phyloP scores from a whole-genome alignment of 2,329 filamentous ascomycete species.

The Lachnellula cervina region DNA sequence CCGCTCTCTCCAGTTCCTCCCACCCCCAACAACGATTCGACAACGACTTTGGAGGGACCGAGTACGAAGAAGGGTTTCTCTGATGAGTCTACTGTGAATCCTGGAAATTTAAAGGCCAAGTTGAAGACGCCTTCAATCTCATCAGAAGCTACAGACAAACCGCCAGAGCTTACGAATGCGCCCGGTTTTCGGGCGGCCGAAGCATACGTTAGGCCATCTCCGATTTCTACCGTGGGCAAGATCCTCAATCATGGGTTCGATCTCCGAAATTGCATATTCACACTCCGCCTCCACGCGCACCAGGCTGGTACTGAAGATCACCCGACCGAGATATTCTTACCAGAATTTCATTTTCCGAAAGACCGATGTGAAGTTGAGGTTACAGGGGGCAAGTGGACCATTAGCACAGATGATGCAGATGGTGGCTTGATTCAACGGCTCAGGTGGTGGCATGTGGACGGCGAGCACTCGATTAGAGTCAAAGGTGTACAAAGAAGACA shows the following conservation, averaged over 20 bases:
- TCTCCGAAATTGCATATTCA: constrained; percentile 72
- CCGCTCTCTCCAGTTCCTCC: constrained; percentile 48
- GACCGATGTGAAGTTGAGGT: constrained; percentile 67
- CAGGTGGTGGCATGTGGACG: constrained; percentile 88
- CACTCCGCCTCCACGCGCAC: constrained; percentile 61
- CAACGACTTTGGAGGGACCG: constrained; percentile 41
- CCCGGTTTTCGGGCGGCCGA: constrained; percentile 85
- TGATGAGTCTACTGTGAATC: constrained; percentile 59
- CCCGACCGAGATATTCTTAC: constrained; percentile 80
- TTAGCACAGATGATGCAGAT: constrained; percentile 67
- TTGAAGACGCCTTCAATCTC: constrained; percentile 65
- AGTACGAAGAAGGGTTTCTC: constrained; percentile 39
- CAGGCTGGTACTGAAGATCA: constrained; percentile 54
- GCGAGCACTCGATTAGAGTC: constrained; percentile 74
- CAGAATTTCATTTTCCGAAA: constrained; percentile 86
- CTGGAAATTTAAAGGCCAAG: constrained; percentile 68
- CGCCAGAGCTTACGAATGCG: constrained; percentile 55
- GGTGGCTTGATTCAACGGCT: constrained; percentile 68
- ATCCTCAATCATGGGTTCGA: constrained; percentile 75
- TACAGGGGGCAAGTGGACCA: constrained; percentile 84
- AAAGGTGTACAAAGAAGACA: constrained; percentile 66
- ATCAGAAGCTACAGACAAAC: constrained; percentile 47
- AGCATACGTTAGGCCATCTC: constrained; percentile 83
- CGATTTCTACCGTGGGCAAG: constrained; percentile 68
- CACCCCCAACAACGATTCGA: constrained; percentile 40